phyloP scores from a whole-genome alignment of 2,329 filamentous ascomycete species.

The Phoma sp. region DNA sequence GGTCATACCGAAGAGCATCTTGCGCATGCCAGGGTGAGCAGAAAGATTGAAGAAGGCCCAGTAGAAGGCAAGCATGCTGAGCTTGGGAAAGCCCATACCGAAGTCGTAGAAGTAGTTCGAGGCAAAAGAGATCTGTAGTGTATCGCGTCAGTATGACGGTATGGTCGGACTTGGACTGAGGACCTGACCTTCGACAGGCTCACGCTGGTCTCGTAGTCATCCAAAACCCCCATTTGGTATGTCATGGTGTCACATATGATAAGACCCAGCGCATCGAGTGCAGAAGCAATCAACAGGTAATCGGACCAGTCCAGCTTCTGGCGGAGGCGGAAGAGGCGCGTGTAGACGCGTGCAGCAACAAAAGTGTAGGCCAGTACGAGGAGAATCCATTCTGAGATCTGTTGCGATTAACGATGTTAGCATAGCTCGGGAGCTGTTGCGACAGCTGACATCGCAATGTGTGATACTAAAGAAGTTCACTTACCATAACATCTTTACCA shows the following conservation, averaged over 20 bases:
- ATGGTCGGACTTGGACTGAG: not conserved
- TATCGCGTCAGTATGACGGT: not conserved
- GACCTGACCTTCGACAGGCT: slow-evolving; percentile 26
- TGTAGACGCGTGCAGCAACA: slow-evolving; percentile 25
- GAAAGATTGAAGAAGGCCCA: slow-evolving; percentile 30
- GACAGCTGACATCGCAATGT: not conserved
- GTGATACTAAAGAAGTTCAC: not conserved
- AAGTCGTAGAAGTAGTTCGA: slow-evolving; percentile 37
- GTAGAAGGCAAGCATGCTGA: slow-evolving; percentile 35
- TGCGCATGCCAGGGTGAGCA: slow-evolving; percentile 26
- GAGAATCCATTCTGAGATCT: slow-evolving; percentile 33
- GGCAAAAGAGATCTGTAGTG: slow-evolving; percentile 26
- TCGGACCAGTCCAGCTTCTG: slow-evolving; percentile 26
- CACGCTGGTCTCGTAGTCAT: slow-evolving; percentile 24
- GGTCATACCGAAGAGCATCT: slow-evolving; percentile 30
- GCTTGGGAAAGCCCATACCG: slow-evolving; percentile 34
- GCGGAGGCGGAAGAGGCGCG: slow-evolving; percentile 22
- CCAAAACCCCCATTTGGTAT: slow-evolving; percentile 27
- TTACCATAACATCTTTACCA: slow-evolving; percentile 28
- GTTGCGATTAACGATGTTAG: not conserved
- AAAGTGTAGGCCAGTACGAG: slow-evolving; percentile 25
- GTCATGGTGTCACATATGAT: slow-evolving; percentile 29
- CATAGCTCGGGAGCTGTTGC: no score
- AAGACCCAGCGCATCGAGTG: slow-evolving; percentile 2
- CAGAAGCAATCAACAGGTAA: slow-evolving; percentile 24